Evolutionary conservation across 1,284 basidiomycete species (phyloP), one percentile per base, ranked within the genome.

Genomic region (Sporisorium graminicola): DNA sequence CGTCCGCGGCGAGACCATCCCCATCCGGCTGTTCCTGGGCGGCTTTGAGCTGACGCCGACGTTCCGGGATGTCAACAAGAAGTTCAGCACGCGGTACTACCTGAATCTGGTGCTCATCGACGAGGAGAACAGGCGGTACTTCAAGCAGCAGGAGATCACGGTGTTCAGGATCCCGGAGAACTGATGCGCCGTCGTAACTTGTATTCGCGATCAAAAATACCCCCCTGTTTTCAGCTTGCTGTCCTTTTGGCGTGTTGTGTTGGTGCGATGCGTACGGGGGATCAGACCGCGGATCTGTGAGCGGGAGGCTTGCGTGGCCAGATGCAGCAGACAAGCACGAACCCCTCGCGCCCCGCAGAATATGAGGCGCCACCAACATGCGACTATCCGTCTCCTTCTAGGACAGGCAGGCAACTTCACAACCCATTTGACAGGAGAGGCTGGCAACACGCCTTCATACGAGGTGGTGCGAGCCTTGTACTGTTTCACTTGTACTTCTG

Each of bases 11-110:
- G 96, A 99, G 88, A 98, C 95, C 2, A 98, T 99, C 77, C 97
- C 97, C 0, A 99, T 99, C 77, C 92, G 96, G 52, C 89, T 99
- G 26, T 99, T 98, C 90, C 90, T 99, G 4, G 97, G 96, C 59
- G 97, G 97, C 2, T 99, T 99, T 85, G 96, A 99, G 86, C 88
- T 99, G 54, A 99, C 96, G 3, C 97, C 97, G 1, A 99, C 96
- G 12, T 99, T 98, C 90, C 90, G 96, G 24, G 96, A 99, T 80
- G 94, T 99, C 78, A 99, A 98, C 90, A 99, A 99, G 90, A 98
- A 96, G 88, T 99, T 99, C 87, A 94, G 92, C 84, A 94, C 93
- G 40, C 89, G 96, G 62, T 99, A 98, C 87, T 99, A 98, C 35
- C 64, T 84, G 53, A 99, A 98, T 85, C 88, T 99, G 40, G 97